Conservation (phyloP, 148 eudicot genomes). For the Simmondsia chinensis region DNA sequence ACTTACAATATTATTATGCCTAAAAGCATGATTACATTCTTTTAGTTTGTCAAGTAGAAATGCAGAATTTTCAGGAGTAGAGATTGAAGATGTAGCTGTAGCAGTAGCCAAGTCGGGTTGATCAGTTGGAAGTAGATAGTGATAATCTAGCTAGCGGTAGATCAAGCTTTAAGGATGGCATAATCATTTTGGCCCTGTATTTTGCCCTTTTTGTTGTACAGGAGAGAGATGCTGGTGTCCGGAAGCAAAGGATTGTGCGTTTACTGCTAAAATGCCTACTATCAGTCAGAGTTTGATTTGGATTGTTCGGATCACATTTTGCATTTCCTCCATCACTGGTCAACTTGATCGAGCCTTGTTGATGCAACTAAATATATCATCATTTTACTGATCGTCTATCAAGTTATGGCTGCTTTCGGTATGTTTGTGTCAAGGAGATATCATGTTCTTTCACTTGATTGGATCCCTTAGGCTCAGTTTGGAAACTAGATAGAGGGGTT, state of each 20-base stretch:
- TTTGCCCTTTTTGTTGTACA: conserved; percentile 97
- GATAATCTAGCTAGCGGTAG: conserved; percentile 75
- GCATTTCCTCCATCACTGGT: conserved; percentile 28
- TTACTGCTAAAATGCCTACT: conserved; percentile 18
- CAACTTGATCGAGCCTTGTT: conserved; percentile 25
- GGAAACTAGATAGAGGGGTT: too few species aligned
- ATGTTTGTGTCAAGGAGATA: too few species aligned
- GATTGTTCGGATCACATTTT: conserved; percentile 16
- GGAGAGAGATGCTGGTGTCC: conserved; percentile 59
- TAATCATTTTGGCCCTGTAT: conserved; percentile 77
- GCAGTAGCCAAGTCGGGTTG: conserved; percentile 45
- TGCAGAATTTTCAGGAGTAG: conserved; percentile 24
- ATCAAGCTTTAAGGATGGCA: conserved; percentile 60
- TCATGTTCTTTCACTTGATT: too few species aligned
- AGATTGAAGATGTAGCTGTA: conserved; percentile 40
- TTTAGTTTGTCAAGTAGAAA: conserved; percentile 20
- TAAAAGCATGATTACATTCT: conserved; percentile 7
- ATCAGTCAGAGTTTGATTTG: conserved; percentile 22
- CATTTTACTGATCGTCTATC: conserved; percentile 15
- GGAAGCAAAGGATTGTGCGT: conserved; percentile 20
- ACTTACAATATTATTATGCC: conserved; percentile 1
- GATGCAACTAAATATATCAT: conserved; percentile 7
- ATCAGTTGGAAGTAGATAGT: conserved; percentile 71
- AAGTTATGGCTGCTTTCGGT: conserved; percentile 12
- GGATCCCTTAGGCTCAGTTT: too few species aligned